Conservation (phyloP, 1,139 yeast species). For the Pichia norvegensis region DNA sequence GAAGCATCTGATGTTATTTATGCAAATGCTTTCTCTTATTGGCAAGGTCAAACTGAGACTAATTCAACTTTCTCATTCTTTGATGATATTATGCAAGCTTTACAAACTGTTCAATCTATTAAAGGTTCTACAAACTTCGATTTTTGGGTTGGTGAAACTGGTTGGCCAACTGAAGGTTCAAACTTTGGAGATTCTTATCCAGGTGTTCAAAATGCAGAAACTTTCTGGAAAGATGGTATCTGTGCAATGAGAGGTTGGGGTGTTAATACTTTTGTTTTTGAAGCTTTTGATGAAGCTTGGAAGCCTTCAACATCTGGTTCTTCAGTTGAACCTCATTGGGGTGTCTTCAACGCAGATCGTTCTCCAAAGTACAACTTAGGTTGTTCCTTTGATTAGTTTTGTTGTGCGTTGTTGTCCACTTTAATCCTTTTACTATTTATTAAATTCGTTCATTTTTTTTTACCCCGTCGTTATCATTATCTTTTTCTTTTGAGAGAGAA, state of each 20-base stretch:
- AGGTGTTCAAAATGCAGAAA: conserved; percentile 60
- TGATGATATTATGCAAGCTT: conserved; percentile 94
- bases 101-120: conserved; percentile 73
- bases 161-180: conserved; percentile 93
- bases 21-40: conserved; percentile 94
- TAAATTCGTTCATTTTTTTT: background rate
- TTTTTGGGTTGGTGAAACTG: conserved; percentile 98
- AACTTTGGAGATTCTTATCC: conserved; percentile 59
- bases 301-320: conserved; percentile 81
- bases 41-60: conserved; percentile 88
- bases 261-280: conserved; percentile 82
- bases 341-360: conserved; percentile 61
- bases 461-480: too few species aligned
- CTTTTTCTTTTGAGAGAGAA: too few species aligned
- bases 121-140: conserved; percentile 79
- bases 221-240: conserved; percentile 78
- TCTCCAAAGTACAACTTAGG: conserved; percentile 47
- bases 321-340: conserved; percentile 88
- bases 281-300: conserved; percentile 94
- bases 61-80: conserved; percentile 86
- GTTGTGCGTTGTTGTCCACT: background rate
- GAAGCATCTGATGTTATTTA: conserved; percentile 74
- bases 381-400: conserved; percentile 32
- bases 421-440: background rate
- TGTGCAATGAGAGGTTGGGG: conserved; percentile 97